Base-by-base conservation (phyloP, 2,329 filamentous ascomycete genomes). In the Lachnum nothofagi region DNA sequence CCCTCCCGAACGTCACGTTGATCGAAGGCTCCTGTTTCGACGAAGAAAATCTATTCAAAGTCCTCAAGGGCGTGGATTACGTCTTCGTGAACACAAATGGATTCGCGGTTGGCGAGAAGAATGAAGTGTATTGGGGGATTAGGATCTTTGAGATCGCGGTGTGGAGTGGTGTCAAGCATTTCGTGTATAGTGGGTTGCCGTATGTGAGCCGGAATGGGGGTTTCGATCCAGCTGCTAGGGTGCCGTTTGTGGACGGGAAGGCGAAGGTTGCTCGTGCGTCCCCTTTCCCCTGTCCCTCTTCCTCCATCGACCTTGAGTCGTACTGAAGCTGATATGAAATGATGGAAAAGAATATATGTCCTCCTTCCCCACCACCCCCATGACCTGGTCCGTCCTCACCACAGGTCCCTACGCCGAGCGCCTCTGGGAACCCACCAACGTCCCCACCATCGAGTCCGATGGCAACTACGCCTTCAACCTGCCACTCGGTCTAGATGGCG, bases 21-120 rank as follows among this genome's bases (percentile, higher is more conserved):
- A 19, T 51, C 16, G 43, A 44, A 38, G 57, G 56, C 29, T 43
- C 49, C 34, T 40, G 34, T 25, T 46, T 48, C 39, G 23, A 54
- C 23, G 51, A 57, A 39, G 25, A 46, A 4, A 44, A 42, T 8
- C 52, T 57, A n/a, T 40, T 14, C 10, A 44, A 43, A 6, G 54
- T 51, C 4, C 56, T 63, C 46, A 23, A 39, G 19, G 56, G 47
- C n/a, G 50, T 56, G 6, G 50, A 57, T 14, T 47, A 49, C 6
- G 48, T 50, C 16, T 63, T 54, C 29, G 53, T 60, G 5, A 63
- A 63, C 29, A 55, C 52, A 3, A 56, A 63, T 41, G 57, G 58
- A 5, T 63, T 63, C 29, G 57, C 54, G 5, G 19, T 60, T 12
- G 60, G 60, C n/a, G 55, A 62, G 31, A 61, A 60, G 37, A 46